Evolutionary conservation across 202 grass and related monocot genomes (phyloP), one percentile per base, ranked within the genome.

Genomic region (Cymbopogon flexuosus): DNA sequence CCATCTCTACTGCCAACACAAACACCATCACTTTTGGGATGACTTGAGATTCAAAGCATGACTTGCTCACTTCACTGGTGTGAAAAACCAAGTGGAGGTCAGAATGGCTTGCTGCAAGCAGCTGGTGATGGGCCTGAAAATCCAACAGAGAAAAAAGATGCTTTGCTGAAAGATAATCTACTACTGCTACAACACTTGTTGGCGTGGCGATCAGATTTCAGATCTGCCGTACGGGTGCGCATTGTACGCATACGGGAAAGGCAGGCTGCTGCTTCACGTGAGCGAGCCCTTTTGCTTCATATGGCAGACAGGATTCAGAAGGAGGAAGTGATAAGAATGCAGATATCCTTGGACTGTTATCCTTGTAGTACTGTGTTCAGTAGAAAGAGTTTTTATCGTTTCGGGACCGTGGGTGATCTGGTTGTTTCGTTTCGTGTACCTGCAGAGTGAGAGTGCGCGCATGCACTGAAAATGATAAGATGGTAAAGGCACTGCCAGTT

Each of bases 231-330:
- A 66, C 29, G 21, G 1, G 31, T 14, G 7, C 10, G 24, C 60
- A 62, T 54, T 29, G 40, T 68, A 68, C 33, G 43, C 61, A 63
- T 27, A 69, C 36, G 79, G 19, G 69, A 62, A 75, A 57, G 68
- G 51, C 40, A 40, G 39, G 8, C 6, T 27, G 70, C 8, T 34
- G 70, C 8, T 33, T 37, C 78, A 86, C 73, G 83, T 86, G 68
- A 68, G 37, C 1, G 33, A 1, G 5, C 36, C 10, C 42, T 70
- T 86, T 82, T 76, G 40, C 46, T 22, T 51, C 79, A 65, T 70
- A 70, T 79, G 88, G 74, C 52, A 79, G 88, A 79, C 88, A 83
- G 0, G 75, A 76, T 86, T 68, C 66, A 81, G 78, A 29, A 35
- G 14, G 12, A 29, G 19, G 29, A 29, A 8, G 81, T 36, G 74